phyloP scores from a whole-genome alignment of 169 alveolate genomes.

The Fabrea salina region DNA sequence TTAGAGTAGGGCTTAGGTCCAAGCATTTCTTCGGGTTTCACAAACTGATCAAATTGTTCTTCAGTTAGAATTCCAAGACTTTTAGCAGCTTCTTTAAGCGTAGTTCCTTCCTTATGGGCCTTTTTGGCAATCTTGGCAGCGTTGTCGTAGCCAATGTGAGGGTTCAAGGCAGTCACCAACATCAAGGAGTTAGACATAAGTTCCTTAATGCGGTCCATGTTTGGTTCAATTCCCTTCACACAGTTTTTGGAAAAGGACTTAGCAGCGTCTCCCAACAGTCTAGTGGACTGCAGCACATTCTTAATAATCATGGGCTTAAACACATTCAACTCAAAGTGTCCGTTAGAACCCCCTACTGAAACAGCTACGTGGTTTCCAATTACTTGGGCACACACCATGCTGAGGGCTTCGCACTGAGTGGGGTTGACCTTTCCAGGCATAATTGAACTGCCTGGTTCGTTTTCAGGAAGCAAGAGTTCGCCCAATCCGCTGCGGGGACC shows the following conservation, averaged over 20 bases:
- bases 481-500: slow-evolving; percentile 90
- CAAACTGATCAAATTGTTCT: slow-evolving; percentile 81
- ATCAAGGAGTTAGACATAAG: slow-evolving; percentile 69
- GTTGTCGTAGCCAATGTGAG: slow-evolving; percentile 89
- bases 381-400: slow-evolving; percentile 89
- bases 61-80: slow-evolving; percentile 76
- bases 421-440: slow-evolving; percentile 94
- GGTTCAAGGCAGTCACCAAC: slow-evolving; percentile 90
- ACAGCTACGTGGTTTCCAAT: slow-evolving; percentile 87
- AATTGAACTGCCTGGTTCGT: slow-evolving; percentile 90
- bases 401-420: slow-evolving; percentile 90
- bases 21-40: slow-evolving; percentile 85
- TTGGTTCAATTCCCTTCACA: slow-evolving; percentile 83
- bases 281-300: slow-evolving; percentile 77
- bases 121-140: slow-evolving; percentile 88
- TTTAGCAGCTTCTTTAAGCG: slow-evolving; percentile 82
- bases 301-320: slow-evolving; percentile 86
- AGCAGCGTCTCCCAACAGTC: slow-evolving; percentile 80
- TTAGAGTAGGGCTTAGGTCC: slow-evolving; percentile 68
- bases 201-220: slow-evolving; percentile 61
- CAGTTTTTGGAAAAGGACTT: slow-evolving; percentile 81
- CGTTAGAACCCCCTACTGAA: slow-evolving; percentile 86
- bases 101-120: slow-evolving; percentile 75
- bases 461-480: slow-evolving; percentile 84
- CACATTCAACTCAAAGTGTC: slow-evolving; percentile 90